Evolutionary conservation across 306 rosid genomes (phyloP), one percentile per base, ranked within the genome.

Genomic region (Inga laurina): DNA sequence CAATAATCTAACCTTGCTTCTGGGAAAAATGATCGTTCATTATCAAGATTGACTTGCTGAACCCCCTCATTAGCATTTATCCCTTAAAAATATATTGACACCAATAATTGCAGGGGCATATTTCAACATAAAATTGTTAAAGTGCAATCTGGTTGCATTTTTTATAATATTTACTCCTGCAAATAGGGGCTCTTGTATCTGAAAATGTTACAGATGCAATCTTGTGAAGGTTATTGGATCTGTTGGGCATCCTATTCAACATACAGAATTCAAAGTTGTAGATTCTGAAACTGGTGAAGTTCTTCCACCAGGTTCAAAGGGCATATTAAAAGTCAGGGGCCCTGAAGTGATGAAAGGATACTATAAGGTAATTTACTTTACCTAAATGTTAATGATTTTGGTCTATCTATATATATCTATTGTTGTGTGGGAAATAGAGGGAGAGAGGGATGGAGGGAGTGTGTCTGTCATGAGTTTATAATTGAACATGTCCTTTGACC

Each of bases 261-360:
- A 92, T 83, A 87, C 94, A 44, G 96, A 95, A 77, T 88, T 95
- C 88, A 92, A 90, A 90, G 77, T 92, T 64, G 87, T 91, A 75
- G 96, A 95, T 74, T 70, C 88, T 74, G 98, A 93, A 89, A 92
- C 92, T 54, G 91, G 87, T 77, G 90, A 89, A 84, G 90, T 83
- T 84, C 94, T 93, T 75, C 92, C 94, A 69, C 92, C 90, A 84
- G 99, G 99, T 71, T 86, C 92, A 83, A 92, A 85, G 84, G 99
- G 99, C 30, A 86, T 92, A 62, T 88, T 95, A 79, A 92, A 92
- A 86, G 92, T 78, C 48, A 88, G 88, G 83, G 99, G 99, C 46
- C 97, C 98, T 41, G 96, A 77, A 83, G 91, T 95, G 84, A 95
- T 93, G 98, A 91, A 88, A 83, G 99, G 99, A 77, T 95, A 95